Evolutionary conservation across 2,329 filamentous ascomycete species (phyloP).

Genomic region (Daldinia eschscholtzii): DNA sequence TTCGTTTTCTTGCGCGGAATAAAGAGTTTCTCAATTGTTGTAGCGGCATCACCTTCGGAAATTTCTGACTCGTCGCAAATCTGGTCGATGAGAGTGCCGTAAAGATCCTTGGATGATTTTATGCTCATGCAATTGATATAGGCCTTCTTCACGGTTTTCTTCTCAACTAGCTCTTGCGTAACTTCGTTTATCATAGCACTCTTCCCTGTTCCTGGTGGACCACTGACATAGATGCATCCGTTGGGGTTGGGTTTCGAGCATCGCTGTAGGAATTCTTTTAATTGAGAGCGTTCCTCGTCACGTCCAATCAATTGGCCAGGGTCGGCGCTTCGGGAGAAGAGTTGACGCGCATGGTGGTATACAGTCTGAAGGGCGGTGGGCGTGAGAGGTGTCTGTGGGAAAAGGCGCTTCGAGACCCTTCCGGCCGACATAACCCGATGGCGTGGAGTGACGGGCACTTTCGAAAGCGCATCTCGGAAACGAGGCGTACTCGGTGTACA

Average conservation of each 20-base stretch:
- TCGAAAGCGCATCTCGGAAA: conserved; percentile 81
- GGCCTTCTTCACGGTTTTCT: conserved; percentile 72
- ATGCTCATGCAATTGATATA: conserved; percentile 99
- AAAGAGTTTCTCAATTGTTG: conserved; percentile 78
- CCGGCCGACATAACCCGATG: conserved; percentile 84
- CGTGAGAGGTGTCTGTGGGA: conserved; percentile 79
- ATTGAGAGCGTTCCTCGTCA: conserved; percentile 74
- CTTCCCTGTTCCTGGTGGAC: conserved; percentile 95
- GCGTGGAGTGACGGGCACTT: conserved; percentile 81
- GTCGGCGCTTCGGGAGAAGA: conserved; percentile 84
- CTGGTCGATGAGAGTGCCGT: conserved; percentile 81
- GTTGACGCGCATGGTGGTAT: conserved; percentile 87
- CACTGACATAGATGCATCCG: conserved; percentile 94
- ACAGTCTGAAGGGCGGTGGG: conserved; percentile 78
- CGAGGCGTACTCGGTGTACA: conserved; percentile 80
- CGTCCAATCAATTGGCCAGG: conserved; percentile 83
- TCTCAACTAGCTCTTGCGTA: conserved; percentile 68
- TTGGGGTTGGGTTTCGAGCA: conserved; percentile 71
- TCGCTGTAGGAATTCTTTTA: conserved; percentile 76
- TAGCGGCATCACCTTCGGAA: conserved; percentile 74
- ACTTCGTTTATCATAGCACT: conserved; percentile 92
- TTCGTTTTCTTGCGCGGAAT: conserved; percentile 68
- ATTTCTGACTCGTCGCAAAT: conserved; percentile 70
- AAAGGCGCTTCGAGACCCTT: conserved; percentile 81
- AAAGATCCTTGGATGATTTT: conserved; percentile 88